These are phyloP conservation scores for Arthrinium phaeospermum DNA, from an alignment of 2,329 filamentous ascomycete species.

Conservation along the genomic window DNA sequence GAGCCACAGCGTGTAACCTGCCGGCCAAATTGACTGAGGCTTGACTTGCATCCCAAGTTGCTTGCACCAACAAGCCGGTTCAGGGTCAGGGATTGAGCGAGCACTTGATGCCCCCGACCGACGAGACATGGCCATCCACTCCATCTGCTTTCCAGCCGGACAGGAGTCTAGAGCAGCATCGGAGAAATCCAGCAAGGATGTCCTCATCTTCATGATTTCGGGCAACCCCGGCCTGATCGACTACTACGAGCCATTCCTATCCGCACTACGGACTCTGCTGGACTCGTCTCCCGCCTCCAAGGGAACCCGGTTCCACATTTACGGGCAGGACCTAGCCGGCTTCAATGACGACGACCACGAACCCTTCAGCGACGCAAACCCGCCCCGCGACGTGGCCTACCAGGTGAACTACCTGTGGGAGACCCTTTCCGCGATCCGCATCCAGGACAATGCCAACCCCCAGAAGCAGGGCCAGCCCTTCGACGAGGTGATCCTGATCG, in stretches of 20 bases:
- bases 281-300: constrained; percentile 40
- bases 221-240: constrained; percentile 79
- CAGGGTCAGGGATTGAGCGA: not conserved
- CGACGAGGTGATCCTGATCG: constrained; percentile 68
- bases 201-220: constrained; percentile 73
- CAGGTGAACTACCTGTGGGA: constrained; percentile 55
- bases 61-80: not conserved
- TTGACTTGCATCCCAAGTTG: not conserved
- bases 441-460: constrained; percentile 30
- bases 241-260: constrained; percentile 75
- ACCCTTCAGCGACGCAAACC: constrained; percentile 46
- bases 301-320: constrained; percentile 55
- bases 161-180: constrained; percentile 12
- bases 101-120: not conserved
- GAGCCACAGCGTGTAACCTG: not conserved
- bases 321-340: constrained; percentile 63
- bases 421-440: constrained; percentile 41
- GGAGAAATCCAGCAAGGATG: constrained; percentile 28
- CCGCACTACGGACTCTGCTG: constrained; percentile 59
- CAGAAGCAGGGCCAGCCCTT: constrained; percentile 46
- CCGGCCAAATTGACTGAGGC: not conserved
- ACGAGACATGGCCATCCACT: constrained; percentile 25
- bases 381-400: constrained; percentile 58
- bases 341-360: constrained; percentile 61
- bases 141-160: constrained; percentile 21